phyloP scores from a whole-genome alignment of 2,329 filamentous ascomycete genomes.

The Colletotrichum agaves region DNA sequence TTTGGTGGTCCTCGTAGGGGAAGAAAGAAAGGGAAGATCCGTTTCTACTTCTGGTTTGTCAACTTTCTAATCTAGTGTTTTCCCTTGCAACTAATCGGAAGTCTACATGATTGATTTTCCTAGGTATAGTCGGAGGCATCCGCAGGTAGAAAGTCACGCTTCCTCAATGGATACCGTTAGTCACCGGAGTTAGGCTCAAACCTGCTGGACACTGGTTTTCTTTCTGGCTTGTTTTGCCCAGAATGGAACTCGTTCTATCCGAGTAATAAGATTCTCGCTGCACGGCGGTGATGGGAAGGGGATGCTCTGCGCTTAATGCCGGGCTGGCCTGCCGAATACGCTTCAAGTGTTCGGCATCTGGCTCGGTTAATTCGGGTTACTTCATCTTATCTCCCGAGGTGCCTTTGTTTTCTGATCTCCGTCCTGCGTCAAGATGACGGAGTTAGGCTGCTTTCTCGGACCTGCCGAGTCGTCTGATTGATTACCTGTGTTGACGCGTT shows the following conservation, averaged over 20 bases:
- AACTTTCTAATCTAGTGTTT: neutral
- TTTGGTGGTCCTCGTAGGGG: neutral
- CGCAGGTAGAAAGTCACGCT: neutral
- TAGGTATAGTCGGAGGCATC: too few species aligned
- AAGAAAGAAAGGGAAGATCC: neutral
- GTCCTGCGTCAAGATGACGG: neutral
- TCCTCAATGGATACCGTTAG: too few species aligned
- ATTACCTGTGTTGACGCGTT: slow-evolving; percentile 4
- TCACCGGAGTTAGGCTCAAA: neutral
- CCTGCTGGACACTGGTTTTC: too few species aligned
- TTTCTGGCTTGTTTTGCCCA: neutral
- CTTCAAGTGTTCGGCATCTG: slow-evolving; percentile 7
- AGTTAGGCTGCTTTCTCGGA: neutral
- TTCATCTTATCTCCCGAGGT: too few species aligned
- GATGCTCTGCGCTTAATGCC: neutral
- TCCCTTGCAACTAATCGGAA: neutral
- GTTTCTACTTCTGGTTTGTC: neutral
- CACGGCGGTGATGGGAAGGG: neutral
- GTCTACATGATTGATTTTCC: too few species aligned
- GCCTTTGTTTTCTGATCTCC: neutral
- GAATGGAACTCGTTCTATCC: neutral
- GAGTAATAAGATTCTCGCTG: neutral
- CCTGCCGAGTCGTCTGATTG: neutral
- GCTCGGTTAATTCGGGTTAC: neutral
- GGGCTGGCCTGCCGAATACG: neutral